Percentiles rank a stretch among this genome's conserved stretches.
Evolutionary conservation across 2,329 filamentous ascomycete genomes (phyloP).

Genomic region (Madurella mycetomatis): DNA sequence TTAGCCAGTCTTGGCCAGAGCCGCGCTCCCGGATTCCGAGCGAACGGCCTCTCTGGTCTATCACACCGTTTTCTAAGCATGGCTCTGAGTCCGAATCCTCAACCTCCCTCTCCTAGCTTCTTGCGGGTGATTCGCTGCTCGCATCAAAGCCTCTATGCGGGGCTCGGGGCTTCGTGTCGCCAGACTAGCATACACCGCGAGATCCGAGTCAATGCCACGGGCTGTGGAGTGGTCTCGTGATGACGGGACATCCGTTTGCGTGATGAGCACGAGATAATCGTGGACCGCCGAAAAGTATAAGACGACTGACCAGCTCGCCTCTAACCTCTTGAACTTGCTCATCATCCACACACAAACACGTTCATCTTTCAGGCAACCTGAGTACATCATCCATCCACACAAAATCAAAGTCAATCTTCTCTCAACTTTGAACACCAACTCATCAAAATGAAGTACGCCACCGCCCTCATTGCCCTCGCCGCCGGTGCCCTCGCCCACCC

Average conservation of each 20-base stretch:
- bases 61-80: no score
- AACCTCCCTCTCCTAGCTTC: no score
- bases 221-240: neutral
- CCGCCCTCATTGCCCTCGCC: conserved; percentile 10
- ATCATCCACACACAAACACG: neutral
- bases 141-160: neutral
- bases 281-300: neutral
- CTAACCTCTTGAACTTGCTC: neutral
- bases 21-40: no score
- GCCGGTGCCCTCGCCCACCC: neutral
- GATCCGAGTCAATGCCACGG: neutral
- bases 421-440: neutral
- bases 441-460: conserved; percentile 18
- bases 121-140: no score
- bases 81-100: no score
- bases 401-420: no score
- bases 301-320: neutral
- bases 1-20: no score
- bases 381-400: no score
- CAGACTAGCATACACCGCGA: neutral
- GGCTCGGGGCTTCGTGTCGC: neutral
- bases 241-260: neutral
- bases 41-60: no score
- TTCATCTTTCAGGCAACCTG: no score
- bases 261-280: neutral